Evolutionary conservation across 2,329 filamentous ascomycete species (phyloP), one percentile per base, ranked within the genome.

Genomic region (Fusarium sp.): DNA sequence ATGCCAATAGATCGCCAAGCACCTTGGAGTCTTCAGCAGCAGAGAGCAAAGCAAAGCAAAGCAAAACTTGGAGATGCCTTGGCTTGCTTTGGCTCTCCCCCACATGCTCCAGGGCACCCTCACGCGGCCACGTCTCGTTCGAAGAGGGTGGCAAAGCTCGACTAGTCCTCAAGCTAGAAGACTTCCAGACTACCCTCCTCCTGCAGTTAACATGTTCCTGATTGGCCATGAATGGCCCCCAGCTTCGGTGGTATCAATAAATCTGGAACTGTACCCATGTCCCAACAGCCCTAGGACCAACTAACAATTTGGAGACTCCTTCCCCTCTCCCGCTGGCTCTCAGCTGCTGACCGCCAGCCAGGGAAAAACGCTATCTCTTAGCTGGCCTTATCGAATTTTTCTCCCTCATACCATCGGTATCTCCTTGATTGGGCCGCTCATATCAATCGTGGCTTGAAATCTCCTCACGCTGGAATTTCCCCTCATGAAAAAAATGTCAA

Each of bases 101-200:
- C 61, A 60, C 64, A 67, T 61, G 53, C 66, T 60, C 57, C 56
- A 58, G 52, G 49, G 28, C 30, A 56, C 47, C 59, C 33, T 57
- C 60, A 42, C 54, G 53, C 50, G 28, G 65, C 40, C 64, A 33
- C 28, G n/a, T 59, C 52, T 53, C 40, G 44, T 28, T 25, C 15
- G 44, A 35, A 32, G 54, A 46, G 64, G 68, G 69, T 70, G 58
- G 60, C 40, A 38, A 57, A 25, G 46, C 23, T 23, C n/a, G 18
- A 13, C 49, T 71, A 61, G 54, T 35, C 46, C 16, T 37, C 35
- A 25, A 21, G 65, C 76, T 78, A 78, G 76, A 78, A 78, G 66
- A 54, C 67, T 78, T 78, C 76, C 74, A 78, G 76, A 75, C 64
- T 74, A 53, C 58, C 67, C 61, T 52, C 50, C 46, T 60, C 60